These are phyloP conservation scores for Volvariella surrecta DNA, from an alignment of 1,284 basidiomycete species.

Conservation along the genomic window DNA sequence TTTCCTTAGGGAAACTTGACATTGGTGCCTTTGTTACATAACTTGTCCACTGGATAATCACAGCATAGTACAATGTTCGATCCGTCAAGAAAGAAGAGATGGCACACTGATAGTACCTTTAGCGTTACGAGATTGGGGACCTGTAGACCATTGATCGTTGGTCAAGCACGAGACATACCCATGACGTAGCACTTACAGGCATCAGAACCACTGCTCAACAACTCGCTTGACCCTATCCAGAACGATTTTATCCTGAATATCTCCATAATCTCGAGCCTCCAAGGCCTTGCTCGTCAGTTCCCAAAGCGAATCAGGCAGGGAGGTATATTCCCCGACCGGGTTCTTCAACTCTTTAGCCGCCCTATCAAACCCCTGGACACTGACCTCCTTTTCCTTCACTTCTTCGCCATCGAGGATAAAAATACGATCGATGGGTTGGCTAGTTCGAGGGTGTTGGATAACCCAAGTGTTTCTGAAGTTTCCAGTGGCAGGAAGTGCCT, in stretches of 20 bases:
- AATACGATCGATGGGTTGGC: constrained; percentile 31
- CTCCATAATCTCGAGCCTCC: constrained; percentile 21
- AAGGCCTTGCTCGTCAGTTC: constrained; percentile 28
- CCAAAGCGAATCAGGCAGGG: constrained; percentile 27
- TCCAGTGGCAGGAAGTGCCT: constrained; percentile 23
- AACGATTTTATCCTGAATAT: constrained; percentile 20
- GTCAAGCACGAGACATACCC: no score
- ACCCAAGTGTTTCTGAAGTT: constrained; percentile 36
- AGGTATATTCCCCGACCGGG: constrained; percentile 22
- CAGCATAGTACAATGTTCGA: no score
- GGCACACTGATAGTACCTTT: no score
- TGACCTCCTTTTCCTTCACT: constrained; percentile 23
- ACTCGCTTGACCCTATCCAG: constrained; percentile 25
- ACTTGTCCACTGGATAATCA: no score
- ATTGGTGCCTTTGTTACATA: no score
- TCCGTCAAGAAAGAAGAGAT: no score
- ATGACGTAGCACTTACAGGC: constrained; percentile 7
- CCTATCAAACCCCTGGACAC: constrained; percentile 35
- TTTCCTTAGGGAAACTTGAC: no score
- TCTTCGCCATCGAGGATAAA: constrained; percentile 13
- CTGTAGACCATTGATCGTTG: no score
- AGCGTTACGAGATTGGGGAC: no score
- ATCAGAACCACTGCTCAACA: constrained; percentile 13
- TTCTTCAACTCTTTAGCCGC: constrained; percentile 22
- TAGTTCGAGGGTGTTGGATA: constrained; percentile 23